A percentile compares a stretch with the other conserved stretches of the same genome.
Conservation (phyloP, 345 rosid genomes). For the Conringia planisiliqua region DNA sequence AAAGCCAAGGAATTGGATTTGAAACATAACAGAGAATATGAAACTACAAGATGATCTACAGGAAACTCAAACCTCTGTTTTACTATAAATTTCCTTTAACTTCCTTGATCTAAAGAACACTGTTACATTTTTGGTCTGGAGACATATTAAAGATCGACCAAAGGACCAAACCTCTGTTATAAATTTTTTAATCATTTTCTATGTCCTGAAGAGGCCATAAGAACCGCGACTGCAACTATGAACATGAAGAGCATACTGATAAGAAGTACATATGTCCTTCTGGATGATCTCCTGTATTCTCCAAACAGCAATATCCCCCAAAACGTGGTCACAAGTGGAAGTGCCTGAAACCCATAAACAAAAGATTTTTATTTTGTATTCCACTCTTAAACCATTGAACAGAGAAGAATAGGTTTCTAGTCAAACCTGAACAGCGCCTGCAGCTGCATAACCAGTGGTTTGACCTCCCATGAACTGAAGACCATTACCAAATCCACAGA, state of each 20-base stretch:
- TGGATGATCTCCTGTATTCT: conserved; percentile 70
- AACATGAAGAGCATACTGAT: conserved; percentile 71
- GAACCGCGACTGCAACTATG: conserved; percentile 62
- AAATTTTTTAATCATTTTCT: too few species aligned
- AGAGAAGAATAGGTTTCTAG: not conserved
- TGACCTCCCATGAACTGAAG: conserved; percentile 89
- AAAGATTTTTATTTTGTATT: not conserved
- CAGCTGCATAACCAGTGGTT: conserved; percentile 89
- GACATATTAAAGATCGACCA: not conserved
- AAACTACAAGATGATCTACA: not conserved
- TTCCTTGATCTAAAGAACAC: not conserved
- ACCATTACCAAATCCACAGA: conserved; percentile 84
- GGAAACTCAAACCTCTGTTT: not conserved
- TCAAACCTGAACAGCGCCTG: conserved; percentile 72
- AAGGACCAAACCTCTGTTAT: too few species aligned
- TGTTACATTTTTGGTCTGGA: not conserved
- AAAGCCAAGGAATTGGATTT: not conserved
- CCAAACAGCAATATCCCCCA: conserved; percentile 84
- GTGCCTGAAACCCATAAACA: conserved; percentile 52
- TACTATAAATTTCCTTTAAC: not conserved
- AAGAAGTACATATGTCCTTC: conserved; percentile 62
- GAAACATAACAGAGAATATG: not conserved
- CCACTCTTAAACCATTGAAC: not conserved
- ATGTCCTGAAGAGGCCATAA: conserved; percentile 78
- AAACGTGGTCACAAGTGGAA: conserved; percentile 86